Evolutionary conservation across 148 eudicot genomes (phyloP).

Genomic region (Cornus kousa): DNA sequence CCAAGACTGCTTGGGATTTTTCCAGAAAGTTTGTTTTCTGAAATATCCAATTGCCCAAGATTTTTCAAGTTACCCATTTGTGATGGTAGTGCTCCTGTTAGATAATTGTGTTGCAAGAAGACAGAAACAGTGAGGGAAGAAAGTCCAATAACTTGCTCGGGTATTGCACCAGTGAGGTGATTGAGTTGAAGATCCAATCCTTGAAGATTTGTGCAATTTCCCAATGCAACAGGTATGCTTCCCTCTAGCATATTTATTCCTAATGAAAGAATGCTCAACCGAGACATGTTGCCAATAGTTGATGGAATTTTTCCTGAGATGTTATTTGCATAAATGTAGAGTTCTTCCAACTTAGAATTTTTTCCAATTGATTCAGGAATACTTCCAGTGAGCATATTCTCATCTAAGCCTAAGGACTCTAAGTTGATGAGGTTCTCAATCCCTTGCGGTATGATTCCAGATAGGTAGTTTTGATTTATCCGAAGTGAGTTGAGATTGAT

Average conservation of each 20-base stretch:
- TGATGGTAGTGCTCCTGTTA: slow-evolving; percentile 10
- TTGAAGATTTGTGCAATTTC: slow-evolving; percentile 7
- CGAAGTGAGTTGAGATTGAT: neutral
- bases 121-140: neutral
- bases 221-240: slow-evolving; percentile 16
- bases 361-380: slow-evolving; percentile 21
- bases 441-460: slow-evolving; percentile 1
- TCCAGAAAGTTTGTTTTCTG: slow-evolving; percentile 17
- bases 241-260: slow-evolving; percentile 10
- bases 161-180: neutral
- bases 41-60: neutral
- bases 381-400: slow-evolving; percentile 7
- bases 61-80: slow-evolving; percentile 10
- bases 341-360: slow-evolving; percentile 3
- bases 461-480: neutral
- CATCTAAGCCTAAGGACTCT: neutral
- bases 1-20: slow-evolving; percentile 9
- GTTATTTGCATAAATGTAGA: slow-evolving; percentile 9
- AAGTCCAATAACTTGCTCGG: neutral
- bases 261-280: neutral
- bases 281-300: slow-evolving; percentile 13
- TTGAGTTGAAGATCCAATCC: slow-evolving; percentile 8
- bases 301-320: slow-evolving; percentile 19
- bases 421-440: neutral
- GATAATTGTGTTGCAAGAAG: neutral